These are phyloP conservation scores for Citrus trifoliata DNA, from an alignment of 345 rosid genomes.

Conservation along the genomic window DNA sequence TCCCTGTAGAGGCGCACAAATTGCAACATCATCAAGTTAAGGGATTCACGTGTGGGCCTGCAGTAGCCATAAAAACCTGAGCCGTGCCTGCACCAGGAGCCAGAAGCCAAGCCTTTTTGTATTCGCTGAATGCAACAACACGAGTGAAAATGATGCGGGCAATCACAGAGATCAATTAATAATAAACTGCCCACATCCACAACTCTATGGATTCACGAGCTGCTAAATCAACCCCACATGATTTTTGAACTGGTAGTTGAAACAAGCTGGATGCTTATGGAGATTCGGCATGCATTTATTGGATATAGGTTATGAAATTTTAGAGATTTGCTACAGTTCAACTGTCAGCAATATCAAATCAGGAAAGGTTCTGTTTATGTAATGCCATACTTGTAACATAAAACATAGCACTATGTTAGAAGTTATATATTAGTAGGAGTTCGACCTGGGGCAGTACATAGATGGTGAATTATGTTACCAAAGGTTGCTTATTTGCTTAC, in stretches of 20 bases:
- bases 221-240: neutral
- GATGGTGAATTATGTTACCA: too few relatives aligned
- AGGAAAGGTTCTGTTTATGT: too few relatives aligned
- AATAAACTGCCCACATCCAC: neutral
- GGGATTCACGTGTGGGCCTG: slow-evolving; percentile 6
- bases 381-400: too few relatives aligned
- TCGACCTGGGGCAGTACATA: too few relatives aligned
- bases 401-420: too few relatives aligned
- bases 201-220: slow-evolving; percentile 9
- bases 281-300: neutral
- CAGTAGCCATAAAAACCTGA: slow-evolving; percentile 1
- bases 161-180: neutral
- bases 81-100: neutral
- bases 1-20: neutral
- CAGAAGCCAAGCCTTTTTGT: neutral
- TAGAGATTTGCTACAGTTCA: neutral
- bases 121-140: neutral
- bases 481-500: too few relatives aligned
- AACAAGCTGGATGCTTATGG: neutral
- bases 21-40: neutral
- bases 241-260: neutral
- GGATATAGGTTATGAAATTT: neutral
- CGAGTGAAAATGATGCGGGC: neutral
- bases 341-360: too few relatives aligned
- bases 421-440: too few relatives aligned